Evolutionary conservation across 306 rosid genomes (phyloP).

Genomic region (Quercus engelmannii): DNA sequence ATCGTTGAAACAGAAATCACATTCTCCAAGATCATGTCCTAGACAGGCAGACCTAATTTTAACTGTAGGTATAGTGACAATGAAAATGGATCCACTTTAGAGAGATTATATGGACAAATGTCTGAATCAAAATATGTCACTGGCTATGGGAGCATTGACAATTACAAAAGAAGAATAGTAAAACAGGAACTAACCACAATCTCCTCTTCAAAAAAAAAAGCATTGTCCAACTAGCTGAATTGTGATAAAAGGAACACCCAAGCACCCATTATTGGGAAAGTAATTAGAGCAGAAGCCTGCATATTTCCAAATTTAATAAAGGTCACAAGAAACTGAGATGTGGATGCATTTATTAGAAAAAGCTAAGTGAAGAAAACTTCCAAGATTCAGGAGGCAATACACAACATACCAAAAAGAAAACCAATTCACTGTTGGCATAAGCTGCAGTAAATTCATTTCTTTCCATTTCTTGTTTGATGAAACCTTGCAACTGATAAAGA

Average conservation of each 20-base stretch:
- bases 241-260: slow-evolving; percentile 69
- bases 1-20: slow-evolving; percentile 10
- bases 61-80: too few species aligned
- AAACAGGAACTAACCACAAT: not conserved
- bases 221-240: slow-evolving; percentile 19
- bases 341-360: not conserved
- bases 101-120: too few species aligned
- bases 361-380: not conserved
- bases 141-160: too few species aligned
- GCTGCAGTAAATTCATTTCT: slow-evolving; percentile 54
- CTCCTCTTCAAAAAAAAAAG: not conserved
- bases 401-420: slow-evolving; percentile 69
- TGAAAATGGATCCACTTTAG: too few species aligned
- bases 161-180: not conserved
- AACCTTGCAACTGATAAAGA: slow-evolving; percentile 61
- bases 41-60: too few species aligned
- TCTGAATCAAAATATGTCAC: too few species aligned
- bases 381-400: not conserved
- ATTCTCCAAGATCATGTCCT: not conserved
- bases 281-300: slow-evolving; percentile 75
- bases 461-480: slow-evolving; percentile 62
- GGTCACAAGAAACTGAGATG: slow-evolving; percentile 1
- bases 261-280: slow-evolving; percentile 69
- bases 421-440: slow-evolving; percentile 61
- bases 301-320: slow-evolving; percentile 30